Conservation (phyloP, 306 rosid genomes). For the Lathyrus oleraceus region DNA sequence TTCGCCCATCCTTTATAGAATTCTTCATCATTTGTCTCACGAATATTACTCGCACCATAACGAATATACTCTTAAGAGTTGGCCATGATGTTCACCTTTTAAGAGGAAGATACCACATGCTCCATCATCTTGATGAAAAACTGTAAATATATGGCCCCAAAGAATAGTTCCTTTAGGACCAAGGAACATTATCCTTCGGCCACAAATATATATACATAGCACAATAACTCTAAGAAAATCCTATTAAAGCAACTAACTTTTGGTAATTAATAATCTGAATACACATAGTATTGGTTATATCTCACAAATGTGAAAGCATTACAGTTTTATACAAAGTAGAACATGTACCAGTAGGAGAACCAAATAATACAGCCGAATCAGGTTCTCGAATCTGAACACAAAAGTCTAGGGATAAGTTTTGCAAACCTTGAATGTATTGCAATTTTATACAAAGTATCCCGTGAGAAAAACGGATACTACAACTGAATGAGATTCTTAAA, state of each 20-base stretch:
- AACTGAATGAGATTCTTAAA: constrained; percentile 75
- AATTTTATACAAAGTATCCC: constrained; percentile 33
- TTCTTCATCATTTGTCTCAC: neutral
- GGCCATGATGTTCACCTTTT: neutral
- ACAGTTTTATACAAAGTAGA: constrained; percentile 33
- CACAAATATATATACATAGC: neutral
- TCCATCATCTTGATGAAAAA: constrained; percentile 6
- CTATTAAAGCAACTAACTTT: neutral
- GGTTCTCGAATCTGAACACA: constrained; percentile 49
- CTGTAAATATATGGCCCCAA: constrained; percentile 9
- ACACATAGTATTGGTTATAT: neutral
- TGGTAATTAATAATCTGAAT: constrained; percentile 10
- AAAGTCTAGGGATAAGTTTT: neutral
- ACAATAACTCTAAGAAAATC: neutral
- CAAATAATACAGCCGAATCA: constrained; percentile 61
- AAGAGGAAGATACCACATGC: neutral
- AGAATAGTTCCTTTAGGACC: constrained; percentile 6
- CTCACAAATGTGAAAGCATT: constrained; percentile 22
- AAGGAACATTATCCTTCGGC: neutral
- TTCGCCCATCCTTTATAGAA: neutral
- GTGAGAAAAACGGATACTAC: constrained; percentile 45
- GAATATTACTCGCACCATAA: neutral
- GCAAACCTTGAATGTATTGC: constrained; percentile 19
- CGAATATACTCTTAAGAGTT: neutral
- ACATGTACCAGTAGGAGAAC: neutral